Evolutionary conservation across 805 yeast species (phyloP).

Genomic region (Ogataea populi-albae): DNA sequence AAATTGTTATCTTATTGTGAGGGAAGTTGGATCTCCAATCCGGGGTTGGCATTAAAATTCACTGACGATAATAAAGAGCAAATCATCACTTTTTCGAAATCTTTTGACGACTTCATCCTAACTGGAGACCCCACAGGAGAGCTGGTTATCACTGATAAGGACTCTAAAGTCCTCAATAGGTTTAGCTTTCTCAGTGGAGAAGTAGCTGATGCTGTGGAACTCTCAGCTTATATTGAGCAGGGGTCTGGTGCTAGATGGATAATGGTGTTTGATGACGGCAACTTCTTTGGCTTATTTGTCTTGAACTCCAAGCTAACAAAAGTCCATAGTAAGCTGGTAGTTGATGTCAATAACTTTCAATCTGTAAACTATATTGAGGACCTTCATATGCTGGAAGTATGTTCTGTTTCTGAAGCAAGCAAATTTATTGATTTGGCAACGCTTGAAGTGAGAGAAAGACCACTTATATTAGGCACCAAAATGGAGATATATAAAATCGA

Average conservation of each 20-base stretch:
- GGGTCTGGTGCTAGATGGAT: slow-evolving; percentile 1
- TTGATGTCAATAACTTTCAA: neutral
- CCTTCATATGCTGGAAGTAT: neutral
- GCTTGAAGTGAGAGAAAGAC: neutral
- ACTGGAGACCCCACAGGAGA: slow-evolving; percentile 2
- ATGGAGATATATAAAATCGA: slow-evolving; percentile 5
- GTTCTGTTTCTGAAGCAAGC: neutral
- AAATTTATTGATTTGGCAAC: neutral
- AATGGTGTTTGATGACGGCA: neutral
- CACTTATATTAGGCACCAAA: slow-evolving; percentile 3
- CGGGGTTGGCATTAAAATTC: neutral
- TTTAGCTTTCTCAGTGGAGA: slow-evolving; percentile 3
- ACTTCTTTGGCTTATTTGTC: neutral
- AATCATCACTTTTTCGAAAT: slow-evolving; percentile 3
- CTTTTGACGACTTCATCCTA: slow-evolving; percentile 10
- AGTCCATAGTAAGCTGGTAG: neutral
- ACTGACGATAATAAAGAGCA: neutral
- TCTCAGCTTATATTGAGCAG: slow-evolving; percentile 4
- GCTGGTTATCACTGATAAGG: slow-evolving; percentile 2
- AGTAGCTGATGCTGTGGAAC: slow-evolving; percentile 11
- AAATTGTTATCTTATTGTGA: neutral
- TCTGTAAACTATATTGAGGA: neutral
- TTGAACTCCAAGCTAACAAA: slow-evolving; percentile 1
- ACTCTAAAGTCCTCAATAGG: slow-evolving; percentile 1
- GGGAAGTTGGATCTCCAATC: neutral